Evolutionary conservation across 495 filamentous ascomycete genomes (phyloP).

Genomic region (Mycothermus thermophilus): DNA sequence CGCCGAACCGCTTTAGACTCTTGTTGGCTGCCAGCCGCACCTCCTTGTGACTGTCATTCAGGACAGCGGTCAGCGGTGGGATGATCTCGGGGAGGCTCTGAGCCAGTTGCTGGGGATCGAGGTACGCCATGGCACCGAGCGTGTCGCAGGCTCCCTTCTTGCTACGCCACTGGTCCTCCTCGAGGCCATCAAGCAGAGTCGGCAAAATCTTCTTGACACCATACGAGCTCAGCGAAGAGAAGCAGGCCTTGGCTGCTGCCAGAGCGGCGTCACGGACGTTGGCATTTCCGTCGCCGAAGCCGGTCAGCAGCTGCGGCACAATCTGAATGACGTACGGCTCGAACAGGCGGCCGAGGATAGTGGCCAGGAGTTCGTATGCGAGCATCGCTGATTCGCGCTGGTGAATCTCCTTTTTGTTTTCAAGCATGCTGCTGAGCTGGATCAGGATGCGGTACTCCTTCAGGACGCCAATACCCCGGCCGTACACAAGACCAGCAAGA

Average conservation of each 20-base stretch:
- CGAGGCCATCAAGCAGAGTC: constrained; percentile 80
- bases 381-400: constrained; percentile 79
- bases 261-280: constrained; percentile 88
- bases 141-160: constrained; percentile 96
- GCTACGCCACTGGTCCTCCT: constrained; percentile 92
- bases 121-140: constrained; percentile 93
- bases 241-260: constrained; percentile 87
- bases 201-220: constrained; percentile 91
- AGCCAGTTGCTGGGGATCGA: constrained; percentile 87
- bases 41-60: constrained; percentile 97
- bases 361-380: constrained; percentile 79
- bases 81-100: constrained; percentile 91
- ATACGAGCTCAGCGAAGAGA: constrained; percentile 82
- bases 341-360: constrained; percentile 72
- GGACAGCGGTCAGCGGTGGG: constrained; percentile 77
- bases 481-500: constrained; percentile 76
- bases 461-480: constrained; percentile 68
- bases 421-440: constrained; percentile 57
- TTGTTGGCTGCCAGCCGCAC: constrained; percentile 83
- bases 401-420: constrained; percentile 84
- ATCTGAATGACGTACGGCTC: constrained; percentile 95
- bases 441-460: constrained; percentile 77
- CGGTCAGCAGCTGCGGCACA: constrained; percentile 73
- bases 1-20: constrained; percentile 91
- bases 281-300: constrained; percentile 76